Conservation (phyloP, 495 filamentous ascomycete species). For the Trichoderma orchidacearum region DNA sequence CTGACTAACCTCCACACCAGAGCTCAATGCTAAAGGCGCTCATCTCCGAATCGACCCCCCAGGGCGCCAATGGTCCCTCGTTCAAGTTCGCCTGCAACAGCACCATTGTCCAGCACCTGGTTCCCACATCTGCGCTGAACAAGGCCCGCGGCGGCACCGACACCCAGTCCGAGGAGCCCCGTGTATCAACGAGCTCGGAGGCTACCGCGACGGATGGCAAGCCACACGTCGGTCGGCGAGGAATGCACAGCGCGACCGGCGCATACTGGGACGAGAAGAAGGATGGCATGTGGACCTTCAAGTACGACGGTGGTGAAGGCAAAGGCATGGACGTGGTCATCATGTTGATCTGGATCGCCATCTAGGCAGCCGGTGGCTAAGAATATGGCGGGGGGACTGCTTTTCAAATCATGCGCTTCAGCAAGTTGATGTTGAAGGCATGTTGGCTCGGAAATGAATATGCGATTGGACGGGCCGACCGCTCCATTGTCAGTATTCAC, state of each 20-base stretch:
- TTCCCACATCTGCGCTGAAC: conserved; percentile 39
- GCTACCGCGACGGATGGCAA: conserved; percentile 33
- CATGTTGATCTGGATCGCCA: conserved; percentile 76
- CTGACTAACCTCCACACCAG: conserved; percentile 24
- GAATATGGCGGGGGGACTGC: not conserved
- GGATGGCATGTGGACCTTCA: conserved; percentile 96
- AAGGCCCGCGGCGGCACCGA: conserved; percentile 31
- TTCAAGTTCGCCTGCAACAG: conserved; percentile 94
- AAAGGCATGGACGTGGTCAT: conserved; percentile 88
- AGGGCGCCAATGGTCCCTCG: conserved; percentile 28
- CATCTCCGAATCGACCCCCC: conserved; percentile 65
- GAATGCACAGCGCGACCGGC: conserved; percentile 91
- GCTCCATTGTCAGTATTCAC: not conserved
- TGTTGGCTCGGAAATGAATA: not conserved
- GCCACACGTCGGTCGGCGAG: conserved; percentile 61
- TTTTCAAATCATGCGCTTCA: not conserved
- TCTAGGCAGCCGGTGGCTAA: too few relatives aligned
- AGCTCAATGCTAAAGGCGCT: conserved; percentile 75
- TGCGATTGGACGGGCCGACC: not conserved
- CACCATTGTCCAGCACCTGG: conserved; percentile 89
- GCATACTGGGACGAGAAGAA: conserved; percentile 97
- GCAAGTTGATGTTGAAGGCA: not conserved
- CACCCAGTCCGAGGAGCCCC: conserved; percentile 16
- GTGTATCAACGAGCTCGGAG: conserved; percentile 18
- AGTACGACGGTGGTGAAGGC: conserved; percentile 72